Base-by-base conservation (phyloP, 2,329 filamentous ascomycete species). In the Fusarium mundagurra region DNA sequence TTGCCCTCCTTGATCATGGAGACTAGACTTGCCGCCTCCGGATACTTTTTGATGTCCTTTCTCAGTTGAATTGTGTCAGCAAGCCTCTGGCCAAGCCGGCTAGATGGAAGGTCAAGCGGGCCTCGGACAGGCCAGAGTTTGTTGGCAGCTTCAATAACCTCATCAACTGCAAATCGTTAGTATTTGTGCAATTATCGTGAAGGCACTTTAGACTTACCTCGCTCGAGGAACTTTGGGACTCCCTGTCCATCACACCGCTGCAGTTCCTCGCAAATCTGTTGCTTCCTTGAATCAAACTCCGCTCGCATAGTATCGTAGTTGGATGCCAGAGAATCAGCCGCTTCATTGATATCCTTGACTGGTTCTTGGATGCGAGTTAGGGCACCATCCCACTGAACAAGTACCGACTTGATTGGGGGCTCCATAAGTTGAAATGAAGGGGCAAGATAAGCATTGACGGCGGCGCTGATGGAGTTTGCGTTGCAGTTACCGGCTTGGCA, bases 1-100 rank as follows among this genome's bases (percentile, higher is more conserved):
- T 50, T 31, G 10, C 47, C 20, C 47, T 31, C 29, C 20, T 50
- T 50, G 47, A 50, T n/a, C 22, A 9, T 31, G 16, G 47, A 50
- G 14, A 50, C 29, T 13, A 50, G 16, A 17, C 14, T 31, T 50
- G 20, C 11, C 10, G 8, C 10, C 14, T 31, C 47, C 0, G 29
- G 47, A 31, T 31, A 9, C 29, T 13, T 50, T 18, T 31, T 31
- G 29, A 50, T 50, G 47, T 50, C 29, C 0, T 50, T 50, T 50
- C 47, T 17, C 3, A 50, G 29, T 13, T 50, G 29, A 9, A 31
- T 7, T 0, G 29, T 50, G 2, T 50, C 47, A 6, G 47, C 10
- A 2, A 31, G 1, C 1, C 47, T 50, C 0, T 18, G 2, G 8
- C 22, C 0, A 10, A 50, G 47, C 0, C 13, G 10, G 8, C 1